Conservation (phyloP, 2,329 filamentous ascomycete genomes). For the Ascochyta rabiei region DNA sequence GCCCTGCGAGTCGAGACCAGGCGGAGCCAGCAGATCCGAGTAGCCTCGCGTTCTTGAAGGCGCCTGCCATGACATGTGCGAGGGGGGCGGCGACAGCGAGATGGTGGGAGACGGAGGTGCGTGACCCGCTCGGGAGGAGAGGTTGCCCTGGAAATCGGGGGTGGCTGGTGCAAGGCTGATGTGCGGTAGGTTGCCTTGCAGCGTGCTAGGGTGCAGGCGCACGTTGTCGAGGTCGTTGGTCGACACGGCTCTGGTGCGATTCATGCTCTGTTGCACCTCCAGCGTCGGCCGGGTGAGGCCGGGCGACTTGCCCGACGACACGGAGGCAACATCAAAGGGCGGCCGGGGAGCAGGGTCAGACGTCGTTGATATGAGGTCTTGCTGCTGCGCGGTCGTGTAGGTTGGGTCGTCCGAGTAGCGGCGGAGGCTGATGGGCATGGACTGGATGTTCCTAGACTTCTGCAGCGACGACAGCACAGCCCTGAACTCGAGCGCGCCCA, state of each 20-base stretch:
- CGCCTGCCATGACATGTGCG: slow-evolving; percentile 33
- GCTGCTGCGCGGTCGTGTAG: slow-evolving; percentile 53
- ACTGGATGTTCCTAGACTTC: slow-evolving; percentile 76
- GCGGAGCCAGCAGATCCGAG: slow-evolving; percentile 45
- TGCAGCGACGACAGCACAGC: slow-evolving; percentile 88
- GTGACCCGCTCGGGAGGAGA: slow-evolving; percentile 13
- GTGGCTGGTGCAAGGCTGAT: slow-evolving; percentile 46
- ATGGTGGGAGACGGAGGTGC: slow-evolving; percentile 47
- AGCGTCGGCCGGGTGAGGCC: slow-evolving; percentile 32
- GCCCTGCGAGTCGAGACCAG: slow-evolving; percentile 42
- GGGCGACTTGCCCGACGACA: slow-evolving; percentile 26
- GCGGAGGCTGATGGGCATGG: slow-evolving; percentile 70
- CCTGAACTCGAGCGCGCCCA: slow-evolving; percentile 92
- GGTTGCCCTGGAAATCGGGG: slow-evolving; percentile 30
- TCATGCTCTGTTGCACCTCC: slow-evolving; percentile 38
- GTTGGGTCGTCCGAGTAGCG: slow-evolving; percentile 71
- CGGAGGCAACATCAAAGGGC: slow-evolving; percentile 40
- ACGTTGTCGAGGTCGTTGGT: slow-evolving; percentile 61
- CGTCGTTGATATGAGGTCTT: slow-evolving; percentile 54
- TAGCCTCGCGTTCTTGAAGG: slow-evolving; percentile 27
- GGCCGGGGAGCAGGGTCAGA: slow-evolving; percentile 55
- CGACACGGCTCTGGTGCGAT: slow-evolving; percentile 61
- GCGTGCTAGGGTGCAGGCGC: slow-evolving; percentile 50
- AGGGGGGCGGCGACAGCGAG: slow-evolving; percentile 52
- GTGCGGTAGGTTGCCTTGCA: slow-evolving; percentile 36